phyloP scores from a whole-genome alignment of 306 rosid species.

The Cucurbita argyrosperma region DNA sequence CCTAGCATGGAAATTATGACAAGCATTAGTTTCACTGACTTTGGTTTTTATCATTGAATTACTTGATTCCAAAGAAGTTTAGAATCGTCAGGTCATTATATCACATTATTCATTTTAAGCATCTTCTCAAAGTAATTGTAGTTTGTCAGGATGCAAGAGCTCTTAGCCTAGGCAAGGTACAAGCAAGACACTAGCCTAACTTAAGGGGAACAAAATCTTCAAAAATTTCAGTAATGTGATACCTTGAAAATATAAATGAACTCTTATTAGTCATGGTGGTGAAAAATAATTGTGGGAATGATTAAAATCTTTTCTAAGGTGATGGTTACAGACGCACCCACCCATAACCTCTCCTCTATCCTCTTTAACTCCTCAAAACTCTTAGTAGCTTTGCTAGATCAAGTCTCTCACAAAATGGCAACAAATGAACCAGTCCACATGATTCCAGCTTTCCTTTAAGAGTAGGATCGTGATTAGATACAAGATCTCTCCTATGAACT shows the following conservation, averaged over 20 bases:
- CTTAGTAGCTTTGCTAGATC: background rate
- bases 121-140: background rate
- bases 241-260: background rate
- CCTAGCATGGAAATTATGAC: background rate
- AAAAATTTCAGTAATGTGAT: background rate
- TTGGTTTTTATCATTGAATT: background rate
- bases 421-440: background rate
- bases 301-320: too few relatives aligned
- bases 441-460: background rate
- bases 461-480: background rate
- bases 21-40: background rate
- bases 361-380: background rate
- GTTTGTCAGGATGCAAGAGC: background rate
- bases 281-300: too few relatives aligned
- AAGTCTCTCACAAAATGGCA: background rate
- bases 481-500: background rate
- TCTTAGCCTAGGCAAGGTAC: background rate
- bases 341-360: background rate
- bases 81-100: background rate
- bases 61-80: background rate
- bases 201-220: background rate
- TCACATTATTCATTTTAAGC: background rate
- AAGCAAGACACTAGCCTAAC: background rate
- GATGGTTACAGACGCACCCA: background rate
- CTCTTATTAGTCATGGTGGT: background rate